Conservation (phyloP, 768 basidiomycete genomes). For the Pleurotus salmoneostramineus region DNA sequence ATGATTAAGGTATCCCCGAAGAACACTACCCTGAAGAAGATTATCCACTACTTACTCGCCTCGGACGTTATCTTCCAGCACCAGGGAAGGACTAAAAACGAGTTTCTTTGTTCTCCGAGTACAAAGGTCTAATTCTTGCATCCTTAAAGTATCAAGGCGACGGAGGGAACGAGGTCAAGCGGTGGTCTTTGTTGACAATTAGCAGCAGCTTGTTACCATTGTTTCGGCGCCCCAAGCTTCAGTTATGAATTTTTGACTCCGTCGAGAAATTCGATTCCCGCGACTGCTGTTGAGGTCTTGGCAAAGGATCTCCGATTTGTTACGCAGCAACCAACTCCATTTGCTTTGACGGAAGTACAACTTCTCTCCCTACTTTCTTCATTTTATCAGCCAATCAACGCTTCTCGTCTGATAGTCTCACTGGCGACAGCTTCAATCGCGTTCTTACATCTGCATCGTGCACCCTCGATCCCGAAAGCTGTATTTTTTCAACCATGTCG, state of each 20-base stretch:
- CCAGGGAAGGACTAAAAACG: no score
- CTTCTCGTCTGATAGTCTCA: background rate
- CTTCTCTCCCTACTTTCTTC: background rate
- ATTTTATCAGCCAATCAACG: constrained; percentile 1
- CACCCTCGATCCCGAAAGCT: background rate
- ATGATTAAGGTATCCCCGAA: background rate
- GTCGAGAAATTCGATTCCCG: background rate
- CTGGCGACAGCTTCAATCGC: constrained; percentile 4
- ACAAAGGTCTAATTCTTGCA: background rate
- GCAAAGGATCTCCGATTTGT: constrained; percentile 1
- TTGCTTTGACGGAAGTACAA: constrained; percentile 4
- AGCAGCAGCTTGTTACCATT: background rate
- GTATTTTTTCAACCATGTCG: background rate
- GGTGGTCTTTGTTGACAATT: background rate
- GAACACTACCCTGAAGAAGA: no score
- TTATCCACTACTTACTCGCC: no score
- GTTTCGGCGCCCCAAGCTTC: background rate
- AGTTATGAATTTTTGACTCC: background rate
- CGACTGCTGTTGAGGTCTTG: background rate
- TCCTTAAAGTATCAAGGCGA: no score
- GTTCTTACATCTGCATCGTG: background rate
- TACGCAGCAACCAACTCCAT: constrained; percentile 7
- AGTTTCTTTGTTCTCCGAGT: no score
- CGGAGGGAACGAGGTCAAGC: background rate
- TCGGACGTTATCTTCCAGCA: no score